Percentiles rank a stretch among this genome's conserved stretches.
These are phyloP conservation scores for Monascus purpureus DNA, from an alignment of 495 filamentous ascomycete species.

Conservation along the genomic window DNA sequence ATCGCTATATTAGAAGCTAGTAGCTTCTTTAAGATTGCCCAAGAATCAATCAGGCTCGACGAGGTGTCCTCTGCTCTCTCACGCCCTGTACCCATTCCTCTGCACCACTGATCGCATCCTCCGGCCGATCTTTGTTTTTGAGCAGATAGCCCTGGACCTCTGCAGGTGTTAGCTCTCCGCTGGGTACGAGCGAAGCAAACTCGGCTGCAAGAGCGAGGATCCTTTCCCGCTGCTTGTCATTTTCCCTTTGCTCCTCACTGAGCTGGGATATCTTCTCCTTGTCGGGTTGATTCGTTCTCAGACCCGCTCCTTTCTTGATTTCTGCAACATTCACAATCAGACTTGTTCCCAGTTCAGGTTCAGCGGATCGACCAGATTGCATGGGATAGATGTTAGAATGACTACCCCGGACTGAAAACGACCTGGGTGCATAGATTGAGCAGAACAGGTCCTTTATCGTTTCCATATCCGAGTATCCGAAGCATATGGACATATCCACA, in stretches of 20 bases:
- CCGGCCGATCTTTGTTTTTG: conserved; percentile 50
- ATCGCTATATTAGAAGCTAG: neutral
- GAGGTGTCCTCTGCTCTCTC: conserved; percentile 40
- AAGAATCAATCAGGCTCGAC: neutral
- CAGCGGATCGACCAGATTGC: neutral
- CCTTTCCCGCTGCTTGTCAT: conserved; percentile 9
- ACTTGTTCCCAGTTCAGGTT: too few relatives aligned
- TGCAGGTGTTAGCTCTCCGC: conserved; percentile 52
- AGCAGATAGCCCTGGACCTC: conserved; percentile 69
- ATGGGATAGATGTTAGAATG: neutral
- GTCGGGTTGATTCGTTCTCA: neutral
- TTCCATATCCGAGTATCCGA: conserved; percentile 45
- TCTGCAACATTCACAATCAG: too few relatives aligned
- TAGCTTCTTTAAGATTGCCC: neutral
- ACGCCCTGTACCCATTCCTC: conserved; percentile 43
- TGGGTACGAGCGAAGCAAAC: conserved; percentile 51
- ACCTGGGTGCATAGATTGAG: conserved; percentile 46
- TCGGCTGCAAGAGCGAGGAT: conserved; percentile 30
- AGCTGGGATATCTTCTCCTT: conserved; percentile 1
- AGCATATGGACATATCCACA: conserved; percentile 61
- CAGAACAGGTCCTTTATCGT: conserved; percentile 57
- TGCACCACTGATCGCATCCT: conserved; percentile 40
- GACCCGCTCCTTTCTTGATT: conserved; percentile 1
- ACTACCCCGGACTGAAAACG: conserved; percentile 1
- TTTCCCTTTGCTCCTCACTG: too few relatives aligned